Conservation (phyloP, 1,139 yeast genomes). For the Saccharomycopsis phalli region DNA sequence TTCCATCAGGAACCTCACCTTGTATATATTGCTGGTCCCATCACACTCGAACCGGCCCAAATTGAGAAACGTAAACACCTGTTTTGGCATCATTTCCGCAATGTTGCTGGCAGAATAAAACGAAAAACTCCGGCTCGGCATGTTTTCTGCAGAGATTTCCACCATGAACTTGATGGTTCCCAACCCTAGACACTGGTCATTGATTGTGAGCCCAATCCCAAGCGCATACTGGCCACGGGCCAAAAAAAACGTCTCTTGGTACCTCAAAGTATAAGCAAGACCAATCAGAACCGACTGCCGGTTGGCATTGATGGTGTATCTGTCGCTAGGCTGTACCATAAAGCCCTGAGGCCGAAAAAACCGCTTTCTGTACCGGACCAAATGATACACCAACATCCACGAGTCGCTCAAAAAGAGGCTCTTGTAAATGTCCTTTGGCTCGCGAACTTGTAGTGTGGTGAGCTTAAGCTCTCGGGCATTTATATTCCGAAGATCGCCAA, state of each 20-base stretch:
- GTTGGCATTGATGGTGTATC: constrained; percentile 13
- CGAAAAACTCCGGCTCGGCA: constrained; percentile 25
- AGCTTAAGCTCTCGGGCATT: not conserved
- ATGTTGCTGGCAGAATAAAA: constrained; percentile 52
- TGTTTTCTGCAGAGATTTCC: constrained; percentile 22
- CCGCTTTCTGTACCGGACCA: constrained; percentile 42
- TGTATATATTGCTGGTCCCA: constrained; percentile 27
- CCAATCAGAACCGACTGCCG: constrained; percentile 40
- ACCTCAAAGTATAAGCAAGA: constrained; percentile 42
- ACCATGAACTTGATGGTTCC: constrained; percentile 53
- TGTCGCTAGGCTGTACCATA: constrained; percentile 42
- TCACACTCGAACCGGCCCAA: constrained; percentile 37
- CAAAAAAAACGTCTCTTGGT: constrained; percentile 37
- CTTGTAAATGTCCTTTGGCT: not conserved
- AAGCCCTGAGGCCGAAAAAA: constrained; percentile 47
- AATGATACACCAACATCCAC: constrained; percentile 45
- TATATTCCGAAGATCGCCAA: not conserved
- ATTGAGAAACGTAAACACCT: constrained; percentile 42
- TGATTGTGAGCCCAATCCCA: constrained; percentile 42
- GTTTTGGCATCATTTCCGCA: constrained; percentile 47
- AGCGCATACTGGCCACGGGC: constrained; percentile 46
- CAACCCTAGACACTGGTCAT: constrained; percentile 41
- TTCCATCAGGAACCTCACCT: constrained; percentile 44
- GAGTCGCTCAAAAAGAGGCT: constrained; percentile 37
- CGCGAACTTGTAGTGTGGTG: not conserved